Evolutionary conservation across 305 asterid species (phyloP).

Genomic region (Plantago lanceolata): DNA sequence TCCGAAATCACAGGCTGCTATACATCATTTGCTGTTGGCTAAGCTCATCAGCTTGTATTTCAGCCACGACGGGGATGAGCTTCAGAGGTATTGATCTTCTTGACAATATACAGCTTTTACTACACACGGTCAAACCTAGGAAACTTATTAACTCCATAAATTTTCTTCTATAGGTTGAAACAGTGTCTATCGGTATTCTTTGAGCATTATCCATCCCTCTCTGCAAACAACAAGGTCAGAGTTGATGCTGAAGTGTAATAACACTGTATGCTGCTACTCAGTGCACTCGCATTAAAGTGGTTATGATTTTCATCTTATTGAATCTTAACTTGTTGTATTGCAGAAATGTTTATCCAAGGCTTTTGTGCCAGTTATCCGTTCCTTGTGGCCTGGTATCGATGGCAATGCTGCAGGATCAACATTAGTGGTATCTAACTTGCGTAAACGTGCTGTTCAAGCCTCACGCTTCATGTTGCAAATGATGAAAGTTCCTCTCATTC

Average conservation of each 20-base stretch:
- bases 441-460: conserved; percentile 85
- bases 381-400: conserved; percentile 89
- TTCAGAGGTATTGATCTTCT: conserved; percentile 51
- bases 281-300: background rate
- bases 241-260: conserved; percentile 19
- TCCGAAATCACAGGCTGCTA: conserved; percentile 42
- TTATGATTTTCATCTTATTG: conserved; percentile 13
- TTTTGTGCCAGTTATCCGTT: conserved; percentile 70
- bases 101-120: conserved; percentile 8
- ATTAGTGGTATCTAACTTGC: conserved; percentile 68
- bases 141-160: conserved; percentile 18
- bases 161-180: conserved; percentile 59
- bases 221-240: conserved; percentile 72
- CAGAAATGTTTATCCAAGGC: conserved; percentile 83
- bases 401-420: conserved; percentile 57
- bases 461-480: conserved; percentile 94
- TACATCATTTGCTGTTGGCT: conserved; percentile 56
- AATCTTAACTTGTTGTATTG: conserved; percentile 23
- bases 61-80: conserved; percentile 44
- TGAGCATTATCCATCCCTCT: conserved; percentile 91
- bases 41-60: conserved; percentile 72
- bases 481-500: conserved; percentile 75
- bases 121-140: conserved; percentile 1
- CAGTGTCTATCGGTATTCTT: conserved; percentile 91
- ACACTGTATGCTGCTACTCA: conserved; percentile 10